These are phyloP conservation scores for Arxiozyma slooffiae DNA, from an alignment of 1,139 yeast species.

Conservation along the genomic window DNA sequence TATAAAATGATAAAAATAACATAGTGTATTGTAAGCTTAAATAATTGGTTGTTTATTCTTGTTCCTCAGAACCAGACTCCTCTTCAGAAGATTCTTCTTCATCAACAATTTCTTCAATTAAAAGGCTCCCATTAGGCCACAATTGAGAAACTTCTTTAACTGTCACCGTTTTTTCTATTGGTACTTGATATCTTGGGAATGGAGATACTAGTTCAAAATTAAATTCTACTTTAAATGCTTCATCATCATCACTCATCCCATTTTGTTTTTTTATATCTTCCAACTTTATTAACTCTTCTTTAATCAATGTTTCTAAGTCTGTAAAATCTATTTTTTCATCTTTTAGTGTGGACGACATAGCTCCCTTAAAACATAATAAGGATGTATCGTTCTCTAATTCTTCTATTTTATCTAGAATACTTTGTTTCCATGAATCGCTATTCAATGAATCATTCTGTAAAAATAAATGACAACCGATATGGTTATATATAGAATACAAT, in stretches of 20 bases:
- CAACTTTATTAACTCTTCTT: slow-evolving; percentile 16
- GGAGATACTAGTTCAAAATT: slow-evolving; percentile 46
- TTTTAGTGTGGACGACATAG: background rate
- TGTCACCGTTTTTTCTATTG: slow-evolving; percentile 20
- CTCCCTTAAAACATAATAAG: slow-evolving; percentile 18
- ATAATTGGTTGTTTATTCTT: background rate
- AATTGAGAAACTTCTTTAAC: slow-evolving; percentile 37
- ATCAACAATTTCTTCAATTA: slow-evolving; percentile 38
- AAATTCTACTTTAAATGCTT: slow-evolving; percentile 33
- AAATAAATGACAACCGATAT: slow-evolving; percentile 40
- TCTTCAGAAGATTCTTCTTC: slow-evolving; percentile 26
- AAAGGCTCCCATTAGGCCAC: slow-evolving; percentile 55
- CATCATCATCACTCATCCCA: slow-evolving; percentile 16
- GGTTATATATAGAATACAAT: slow-evolving; percentile 54
- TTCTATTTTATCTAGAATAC: slow-evolving; percentile 11
- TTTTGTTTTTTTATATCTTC: slow-evolving; percentile 3
- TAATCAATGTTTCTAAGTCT: slow-evolving; percentile 10
- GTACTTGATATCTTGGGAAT: slow-evolving; percentile 44
- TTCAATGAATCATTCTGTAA: slow-evolving; percentile 14
- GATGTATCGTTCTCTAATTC: slow-evolving; percentile 12
- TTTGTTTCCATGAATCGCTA: slow-evolving; percentile 10
- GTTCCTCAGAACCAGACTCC: background rate
- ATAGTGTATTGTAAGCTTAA: background rate
- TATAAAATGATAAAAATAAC: background rate
- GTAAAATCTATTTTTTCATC: slow-evolving; percentile 16